These are phyloP conservation scores for Chaetomiaceae sp. DNA, from an alignment of 2,329 filamentous ascomycete genomes.

Conservation along the genomic window DNA sequence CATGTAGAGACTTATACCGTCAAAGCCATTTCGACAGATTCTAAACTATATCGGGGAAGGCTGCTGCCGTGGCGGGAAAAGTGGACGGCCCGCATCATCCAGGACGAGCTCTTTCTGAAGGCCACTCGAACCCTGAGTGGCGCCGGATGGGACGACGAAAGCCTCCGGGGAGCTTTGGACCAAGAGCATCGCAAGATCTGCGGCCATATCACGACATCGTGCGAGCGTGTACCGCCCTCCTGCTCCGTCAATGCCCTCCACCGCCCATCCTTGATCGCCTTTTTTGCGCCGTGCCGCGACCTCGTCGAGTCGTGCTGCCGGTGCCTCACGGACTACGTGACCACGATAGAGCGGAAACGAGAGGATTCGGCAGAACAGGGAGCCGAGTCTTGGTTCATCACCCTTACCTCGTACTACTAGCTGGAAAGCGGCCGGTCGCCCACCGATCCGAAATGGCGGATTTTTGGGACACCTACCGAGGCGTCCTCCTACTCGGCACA, in stretches of 20 bases:
- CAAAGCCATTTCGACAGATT: neutral
- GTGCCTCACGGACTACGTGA: neutral
- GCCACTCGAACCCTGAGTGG: neutral
- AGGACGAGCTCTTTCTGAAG: neutral
- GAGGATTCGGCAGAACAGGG: neutral
- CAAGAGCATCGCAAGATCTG: neutral
- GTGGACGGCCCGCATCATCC: slow-evolving; percentile 1
- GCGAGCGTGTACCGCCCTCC: too few species aligned
- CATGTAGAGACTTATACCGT: neutral
- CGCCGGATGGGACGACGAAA: neutral
- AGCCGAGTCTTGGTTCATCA: neutral
- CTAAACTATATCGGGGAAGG: neutral
- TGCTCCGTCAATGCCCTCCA: neutral
- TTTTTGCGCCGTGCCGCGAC: neutral
- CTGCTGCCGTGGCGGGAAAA: neutral
- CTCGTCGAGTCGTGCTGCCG: neutral
- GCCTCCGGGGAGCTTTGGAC: neutral
- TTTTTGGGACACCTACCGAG: neutral
- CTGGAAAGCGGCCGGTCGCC: neutral
- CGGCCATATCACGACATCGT: neutral
- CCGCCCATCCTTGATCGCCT: neutral
- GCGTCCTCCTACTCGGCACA: neutral
- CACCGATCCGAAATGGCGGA: neutral
- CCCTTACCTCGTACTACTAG: neutral
- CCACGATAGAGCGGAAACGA: neutral